Conservation (phyloP, 257 asterid genomes). For the Solanum bulbocastanum region DNA sequence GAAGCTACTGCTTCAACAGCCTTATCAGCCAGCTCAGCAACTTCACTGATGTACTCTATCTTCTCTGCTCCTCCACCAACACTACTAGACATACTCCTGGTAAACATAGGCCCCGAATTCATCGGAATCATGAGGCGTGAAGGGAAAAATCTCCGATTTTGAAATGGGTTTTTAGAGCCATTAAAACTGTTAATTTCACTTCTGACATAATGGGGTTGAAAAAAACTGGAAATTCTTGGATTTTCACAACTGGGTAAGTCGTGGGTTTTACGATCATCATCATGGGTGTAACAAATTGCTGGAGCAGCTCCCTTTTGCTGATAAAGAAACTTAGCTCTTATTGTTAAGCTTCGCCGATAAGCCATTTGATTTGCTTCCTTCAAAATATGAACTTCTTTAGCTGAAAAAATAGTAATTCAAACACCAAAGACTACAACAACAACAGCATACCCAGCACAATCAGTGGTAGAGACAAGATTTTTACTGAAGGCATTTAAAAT, state of each 20-base stretch:
- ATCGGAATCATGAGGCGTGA: constrained; percentile 11
- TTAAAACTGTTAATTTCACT: constrained; percentile 12
- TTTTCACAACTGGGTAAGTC: constrained; percentile 3
- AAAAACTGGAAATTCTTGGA: constrained; percentile 10
- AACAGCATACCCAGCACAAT: neutral
- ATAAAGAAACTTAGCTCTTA: constrained; percentile 59
- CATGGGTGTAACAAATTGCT: constrained; percentile 28
- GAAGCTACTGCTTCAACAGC: constrained; percentile 40
- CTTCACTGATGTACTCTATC: constrained; percentile 41
- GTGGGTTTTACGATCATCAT: constrained; percentile 20
- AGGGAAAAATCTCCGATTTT: constrained; percentile 20
- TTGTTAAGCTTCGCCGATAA: constrained; percentile 50
- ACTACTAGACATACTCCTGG: constrained; percentile 43
- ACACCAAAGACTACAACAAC: neutral
- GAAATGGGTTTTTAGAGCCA: constrained; percentile 15
- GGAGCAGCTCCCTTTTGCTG: constrained; percentile 43
- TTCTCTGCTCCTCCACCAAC: constrained; percentile 44
- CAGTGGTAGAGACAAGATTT: neutral
- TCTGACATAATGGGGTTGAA: constrained; percentile 16
- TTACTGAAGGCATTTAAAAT: neutral
- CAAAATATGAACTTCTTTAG: neutral
- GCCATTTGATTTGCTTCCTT: constrained; percentile 38
- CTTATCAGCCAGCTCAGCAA: constrained; percentile 46
- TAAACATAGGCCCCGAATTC: constrained; percentile 23
- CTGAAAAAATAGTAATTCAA: neutral